Percentiles rank a stretch among this genome's conserved stretches.
These are phyloP conservation scores for Lepiota subincarnata DNA, from an alignment of 768 basidiomycete genomes.

Conservation along the genomic window DNA sequence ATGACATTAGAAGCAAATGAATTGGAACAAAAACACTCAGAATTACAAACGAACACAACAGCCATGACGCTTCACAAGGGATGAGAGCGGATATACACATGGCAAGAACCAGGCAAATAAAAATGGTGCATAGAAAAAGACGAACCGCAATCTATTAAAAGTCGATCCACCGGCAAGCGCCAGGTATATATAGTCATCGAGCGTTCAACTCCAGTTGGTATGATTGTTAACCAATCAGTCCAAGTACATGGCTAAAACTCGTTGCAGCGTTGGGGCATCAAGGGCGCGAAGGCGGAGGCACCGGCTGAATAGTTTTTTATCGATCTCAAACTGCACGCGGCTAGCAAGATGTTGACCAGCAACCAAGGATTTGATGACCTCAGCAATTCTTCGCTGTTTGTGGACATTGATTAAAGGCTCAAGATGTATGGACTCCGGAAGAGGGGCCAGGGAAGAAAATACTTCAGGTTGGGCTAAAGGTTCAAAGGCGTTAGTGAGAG, in stretches of 20 bases:
- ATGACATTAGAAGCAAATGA: too few species aligned
- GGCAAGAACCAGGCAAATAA: too few species aligned
- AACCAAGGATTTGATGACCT: constrained; percentile 75
- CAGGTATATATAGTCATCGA: too few species aligned
- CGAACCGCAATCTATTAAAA: too few species aligned
- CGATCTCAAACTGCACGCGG: constrained; percentile 61
- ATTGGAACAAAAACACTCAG: too few species aligned
- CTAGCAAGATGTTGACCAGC: constrained; percentile 81
- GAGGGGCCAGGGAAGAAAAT: constrained; percentile 65
- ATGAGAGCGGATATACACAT: too few species aligned
- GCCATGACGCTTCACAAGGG: too few species aligned
- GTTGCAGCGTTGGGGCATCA: constrained; percentile 50
- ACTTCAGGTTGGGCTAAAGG: constrained; percentile 75
- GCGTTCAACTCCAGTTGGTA: background rate
- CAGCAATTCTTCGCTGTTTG: constrained; percentile 80
- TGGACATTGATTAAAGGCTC: constrained; percentile 88
- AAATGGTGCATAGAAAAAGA: too few species aligned
- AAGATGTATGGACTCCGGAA: constrained; percentile 74
- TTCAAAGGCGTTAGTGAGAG: constrained; percentile 58
- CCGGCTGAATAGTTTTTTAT: constrained; percentile 73
- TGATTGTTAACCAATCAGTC: constrained; percentile 10
- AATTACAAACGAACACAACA: too few species aligned
- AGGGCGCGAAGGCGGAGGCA: constrained; percentile 70
- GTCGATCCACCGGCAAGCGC: background rate
- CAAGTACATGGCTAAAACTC: constrained; percentile 24